Evolutionary conservation across 140 eudicot species (phyloP), one percentile per base, ranked within the genome.

Genomic region (Bidens hawaiensis): DNA sequence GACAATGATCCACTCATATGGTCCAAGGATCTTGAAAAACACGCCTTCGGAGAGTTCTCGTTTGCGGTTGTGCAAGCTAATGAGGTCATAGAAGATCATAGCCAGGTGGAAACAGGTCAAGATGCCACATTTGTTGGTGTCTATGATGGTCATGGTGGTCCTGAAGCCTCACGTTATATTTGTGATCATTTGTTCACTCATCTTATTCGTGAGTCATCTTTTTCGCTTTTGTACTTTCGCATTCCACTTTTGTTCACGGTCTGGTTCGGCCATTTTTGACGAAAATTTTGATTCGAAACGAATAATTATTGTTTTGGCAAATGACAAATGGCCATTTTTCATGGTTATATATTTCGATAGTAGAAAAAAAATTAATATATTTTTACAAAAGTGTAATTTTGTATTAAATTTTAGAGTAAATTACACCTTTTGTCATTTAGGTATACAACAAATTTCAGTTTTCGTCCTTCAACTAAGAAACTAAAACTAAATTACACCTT

Each of bases 111-210:
- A 70, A 72, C 66, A 0, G 90, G 90, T 15, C 74, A 31, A 21
- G 38, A 72, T 25, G 90, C 76, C 56, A 85, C 91, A 7, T 89
- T 89, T 42, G 69, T 89, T 57, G 97, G 97, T 5, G 81, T 89
- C 61, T 89, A 89, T 60, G 97, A 89, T 81, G 97, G 97, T 12
- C 97, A 89, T 65, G 97, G 95, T 73, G 97, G 97, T 67, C 73
- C 82, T 36, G 85, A 75, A 21, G 84, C 90, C n/a, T 51, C 96
- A 21, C 76, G 75, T 7, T 85, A 68, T 72, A 56, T 88, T 46
- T 68, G 78, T 75, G 88, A 85, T 15, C 73, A 78, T 40, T 81
- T 88, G 54, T 82, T 82, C 65, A 24, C 10, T 51, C 79, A 82
- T 78, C 75, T 89, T 26, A 59, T 72, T 26, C 72, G 97, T 85